Conservation (phyloP, 2,329 filamentous ascomycete genomes). For the Colletotrichum tropicicola region DNA sequence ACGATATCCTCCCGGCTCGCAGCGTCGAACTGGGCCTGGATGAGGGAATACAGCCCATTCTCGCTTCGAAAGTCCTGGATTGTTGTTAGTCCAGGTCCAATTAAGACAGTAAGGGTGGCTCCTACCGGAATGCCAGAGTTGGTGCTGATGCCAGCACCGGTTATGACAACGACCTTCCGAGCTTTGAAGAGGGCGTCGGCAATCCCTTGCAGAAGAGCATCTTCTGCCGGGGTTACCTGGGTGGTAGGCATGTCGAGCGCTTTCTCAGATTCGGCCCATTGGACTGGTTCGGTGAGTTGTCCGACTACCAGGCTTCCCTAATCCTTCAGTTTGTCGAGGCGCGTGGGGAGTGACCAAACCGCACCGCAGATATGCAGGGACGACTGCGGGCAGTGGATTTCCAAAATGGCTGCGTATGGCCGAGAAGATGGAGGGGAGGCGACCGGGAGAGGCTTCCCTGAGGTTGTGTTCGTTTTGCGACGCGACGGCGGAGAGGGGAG, state of each 20-base stretch:
- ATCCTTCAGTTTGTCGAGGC: background rate
- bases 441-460: too few relatives aligned
- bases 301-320: background rate
- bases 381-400: too few relatives aligned
- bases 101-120: background rate
- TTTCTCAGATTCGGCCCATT: conserved; percentile 25
- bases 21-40: conserved; percentile 73
- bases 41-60: conserved; percentile 76
- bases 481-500: too few relatives aligned
- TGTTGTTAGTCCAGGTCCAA: conserved; percentile 29
- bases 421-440: too few relatives aligned
- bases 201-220: conserved; percentile 68
- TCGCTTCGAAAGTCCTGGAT: conserved; percentile 75
- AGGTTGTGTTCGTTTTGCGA: too few relatives aligned
- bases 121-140: conserved; percentile 79
- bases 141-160: conserved; percentile 78
- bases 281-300: conserved; percentile 6
- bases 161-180: conserved; percentile 75
- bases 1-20: conserved; percentile 42
- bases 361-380: too few relatives aligned
- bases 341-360: background rate
- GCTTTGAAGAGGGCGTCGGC: conserved; percentile 72
- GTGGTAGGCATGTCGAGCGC: conserved; percentile 63
- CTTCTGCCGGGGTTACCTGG: conserved; percentile 61
- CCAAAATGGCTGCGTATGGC: too few relatives aligned